phyloP scores from a whole-genome alignment of 768 basidiomycete genomes.

The Tubosaeta sp. region DNA sequence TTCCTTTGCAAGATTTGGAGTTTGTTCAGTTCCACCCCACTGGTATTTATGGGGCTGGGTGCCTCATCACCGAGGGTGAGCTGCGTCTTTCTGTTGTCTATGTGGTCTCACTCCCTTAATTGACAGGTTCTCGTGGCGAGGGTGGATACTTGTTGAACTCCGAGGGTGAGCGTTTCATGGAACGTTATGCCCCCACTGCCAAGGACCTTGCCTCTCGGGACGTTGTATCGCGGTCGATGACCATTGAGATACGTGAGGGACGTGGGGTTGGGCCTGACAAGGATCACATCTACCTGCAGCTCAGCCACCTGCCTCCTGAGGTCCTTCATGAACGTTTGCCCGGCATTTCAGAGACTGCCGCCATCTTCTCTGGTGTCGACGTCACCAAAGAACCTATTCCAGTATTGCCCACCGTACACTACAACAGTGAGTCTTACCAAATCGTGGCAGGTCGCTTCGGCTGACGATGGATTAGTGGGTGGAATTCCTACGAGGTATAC shows the following conservation, averaged over 20 bases:
- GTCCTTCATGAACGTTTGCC: conserved; percentile 95
- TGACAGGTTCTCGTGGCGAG: conserved; percentile 91
- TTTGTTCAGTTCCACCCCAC: conserved; percentile 99
- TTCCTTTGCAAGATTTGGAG: conserved; percentile 95
- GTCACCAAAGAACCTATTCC: conserved; percentile 99
- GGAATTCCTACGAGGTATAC: conserved; percentile 99
- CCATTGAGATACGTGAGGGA: conserved; percentile 96
- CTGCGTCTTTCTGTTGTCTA: background rate
- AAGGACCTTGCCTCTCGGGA: conserved; percentile 99
- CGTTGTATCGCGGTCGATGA: conserved; percentile 99
- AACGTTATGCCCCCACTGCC: conserved; percentile 98
- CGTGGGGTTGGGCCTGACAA: conserved; percentile 98
- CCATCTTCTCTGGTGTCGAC: conserved; percentile 98
- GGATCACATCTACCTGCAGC: conserved; percentile 95
- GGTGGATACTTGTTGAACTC: conserved; percentile 98
- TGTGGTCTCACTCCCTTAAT: background rate
- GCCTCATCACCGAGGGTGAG: conserved; percentile 95
- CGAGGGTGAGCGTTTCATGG: conserved; percentile 99
- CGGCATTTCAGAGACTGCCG: conserved; percentile 99
- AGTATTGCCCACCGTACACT: conserved; percentile 96
- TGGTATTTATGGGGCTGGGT: conserved; percentile 98
- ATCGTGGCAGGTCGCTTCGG: background rate
- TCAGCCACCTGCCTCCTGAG: conserved; percentile 94
- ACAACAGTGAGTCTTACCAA: conserved; percentile 73
- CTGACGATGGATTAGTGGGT: conserved; percentile 63